Percentiles rank a stretch among this genome's conserved stretches.
These are phyloP conservation scores for Phragmites australis DNA, from an alignment of 176 grass and related monocot species.

Conservation along the genomic window DNA sequence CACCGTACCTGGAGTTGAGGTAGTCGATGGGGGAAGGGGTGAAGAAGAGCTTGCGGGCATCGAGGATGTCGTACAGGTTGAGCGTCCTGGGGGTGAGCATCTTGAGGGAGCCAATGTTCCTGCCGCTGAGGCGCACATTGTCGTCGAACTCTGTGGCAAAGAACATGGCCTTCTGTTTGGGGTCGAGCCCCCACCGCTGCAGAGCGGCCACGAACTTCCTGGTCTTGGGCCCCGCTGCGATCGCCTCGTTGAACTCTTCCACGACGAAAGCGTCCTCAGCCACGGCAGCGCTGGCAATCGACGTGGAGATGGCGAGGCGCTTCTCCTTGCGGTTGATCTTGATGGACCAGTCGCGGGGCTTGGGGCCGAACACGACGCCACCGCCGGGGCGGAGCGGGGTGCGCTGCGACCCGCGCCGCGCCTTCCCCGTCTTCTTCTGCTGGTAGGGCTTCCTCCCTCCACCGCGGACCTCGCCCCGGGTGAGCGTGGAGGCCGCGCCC, in stretches of 20 bases:
- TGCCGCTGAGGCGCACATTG: slow-evolving; percentile 77
- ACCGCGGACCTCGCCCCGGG: slow-evolving; percentile 77
- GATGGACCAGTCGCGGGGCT: slow-evolving; percentile 95
- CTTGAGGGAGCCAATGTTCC: slow-evolving; percentile 95
- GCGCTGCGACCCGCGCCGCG: slow-evolving; percentile 73
- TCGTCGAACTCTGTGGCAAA: slow-evolving; percentile 62
- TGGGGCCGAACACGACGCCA: slow-evolving; percentile 92
- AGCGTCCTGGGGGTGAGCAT: slow-evolving; percentile 93
- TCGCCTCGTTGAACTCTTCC: slow-evolving; percentile 74
- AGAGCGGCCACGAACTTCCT: slow-evolving; percentile 82
- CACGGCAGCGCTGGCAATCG: slow-evolving; percentile 75
- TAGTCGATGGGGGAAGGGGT: slow-evolving; percentile 67
- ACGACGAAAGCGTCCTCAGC: slow-evolving; percentile 79
- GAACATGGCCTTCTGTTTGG: slow-evolving; percentile 82
- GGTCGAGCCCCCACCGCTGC: slow-evolving; percentile 87
- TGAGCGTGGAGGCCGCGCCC: slow-evolving; percentile 91
- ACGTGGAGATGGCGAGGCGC: slow-evolving; percentile 87
- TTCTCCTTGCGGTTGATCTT: slow-evolving; percentile 99
- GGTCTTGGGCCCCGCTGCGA: slow-evolving; percentile 57
- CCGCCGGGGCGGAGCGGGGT: slow-evolving; percentile 95
- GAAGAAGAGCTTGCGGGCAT: slow-evolving; percentile 76
- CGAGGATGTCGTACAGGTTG: slow-evolving; percentile 88
- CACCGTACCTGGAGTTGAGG: slow-evolving; percentile 86
- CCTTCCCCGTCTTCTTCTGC: slow-evolving; percentile 90
- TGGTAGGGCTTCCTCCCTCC: slow-evolving; percentile 88